Evolutionary conservation across 331 rosid genomes (phyloP), one percentile per base, ranked within the genome.

Genomic region (Spiraea crenata): DNA sequence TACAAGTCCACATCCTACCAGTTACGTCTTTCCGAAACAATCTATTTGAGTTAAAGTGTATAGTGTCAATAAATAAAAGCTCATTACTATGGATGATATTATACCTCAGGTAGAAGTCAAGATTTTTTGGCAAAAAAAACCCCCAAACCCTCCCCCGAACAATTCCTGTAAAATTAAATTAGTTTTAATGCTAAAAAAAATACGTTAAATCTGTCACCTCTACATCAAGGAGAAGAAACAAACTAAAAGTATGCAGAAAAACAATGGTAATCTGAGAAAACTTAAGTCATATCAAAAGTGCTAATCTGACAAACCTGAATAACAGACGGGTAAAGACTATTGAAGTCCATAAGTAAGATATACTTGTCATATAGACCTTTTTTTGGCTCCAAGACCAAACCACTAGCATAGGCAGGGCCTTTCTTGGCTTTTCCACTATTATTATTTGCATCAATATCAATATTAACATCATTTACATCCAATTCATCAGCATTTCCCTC

Each of bases 51-150:
- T 38, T 52, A 12, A 68, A 41, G 39, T n/a, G 8, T 17, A 8
- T 44, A 14, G 52, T 5, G 41, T 3, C 31, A n/a, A 60, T 62
- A 63, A 63, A 54, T 15, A 65, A 54, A 65, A 69, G 65, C 56
- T 58, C 46, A 38, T 31, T 52, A 62, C 49, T 40, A 60, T 37
- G 13, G 48, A 70, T 71, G 64, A 67, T 71, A 65, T 69, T 70
- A 73, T 86, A 93, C 99, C 97, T 87, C 96, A 10, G 97, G 99
- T 80, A 93, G 88, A 75, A 93, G 91, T 83, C 99, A 97, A 11
- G 86, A 69, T 68, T 65, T 81, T 76, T 77, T 81, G n/a, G n/a
- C n/a, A n/a, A n/a, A n/a, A n/a, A n/a, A n/a, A n/a, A n/a, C n/a
- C n/a, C n/a, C n/a, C n/a, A n/a, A n/a, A n/a, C n/a, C n/a, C n/a